phyloP scores from a whole-genome alignment of 352 stramenopile genomes.

The Phytophthora capsici region DNA sequence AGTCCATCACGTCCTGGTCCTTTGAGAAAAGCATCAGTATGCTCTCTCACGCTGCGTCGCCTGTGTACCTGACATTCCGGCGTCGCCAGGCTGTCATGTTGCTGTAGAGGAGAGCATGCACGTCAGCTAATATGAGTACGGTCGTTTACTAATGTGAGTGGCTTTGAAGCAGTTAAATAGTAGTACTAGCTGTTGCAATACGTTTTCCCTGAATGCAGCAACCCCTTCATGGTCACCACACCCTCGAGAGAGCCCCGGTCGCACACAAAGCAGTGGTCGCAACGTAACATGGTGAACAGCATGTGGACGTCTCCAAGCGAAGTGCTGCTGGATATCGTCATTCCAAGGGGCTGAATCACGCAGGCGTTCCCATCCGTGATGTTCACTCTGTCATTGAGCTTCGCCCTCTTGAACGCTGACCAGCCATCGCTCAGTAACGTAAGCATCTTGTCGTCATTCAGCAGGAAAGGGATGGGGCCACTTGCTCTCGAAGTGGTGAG shows the following conservation, averaged over 20 bases:
- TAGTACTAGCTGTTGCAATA: slow-evolving; percentile 26
- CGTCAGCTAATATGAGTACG: slow-evolving; percentile 20
- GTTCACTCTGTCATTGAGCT: slow-evolving; percentile 57
- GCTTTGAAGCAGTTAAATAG: background rate
- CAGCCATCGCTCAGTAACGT: slow-evolving; percentile 64
- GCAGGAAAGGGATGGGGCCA: slow-evolving; percentile 57
- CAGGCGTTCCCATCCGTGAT: slow-evolving; percentile 61
- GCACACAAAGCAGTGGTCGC: slow-evolving; percentile 84
- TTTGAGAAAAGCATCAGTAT: slow-evolving; percentile 90
- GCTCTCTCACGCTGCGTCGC: slow-evolving; percentile 77
- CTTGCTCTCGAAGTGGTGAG: background rate
- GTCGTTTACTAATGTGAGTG: slow-evolving; percentile 18
- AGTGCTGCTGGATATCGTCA: slow-evolving; percentile 77
- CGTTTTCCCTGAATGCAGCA: slow-evolving; percentile 55
- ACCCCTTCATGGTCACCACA: slow-evolving; percentile 73
- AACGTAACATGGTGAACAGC: slow-evolving; percentile 89
- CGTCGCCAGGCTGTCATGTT: slow-evolving; percentile 66
- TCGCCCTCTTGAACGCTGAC: slow-evolving; percentile 53
- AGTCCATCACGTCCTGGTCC: slow-evolving; percentile 83
- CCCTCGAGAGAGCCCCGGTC: slow-evolving; percentile 75
- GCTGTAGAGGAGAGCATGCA: slow-evolving; percentile 43
- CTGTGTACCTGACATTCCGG: slow-evolving; percentile 86
- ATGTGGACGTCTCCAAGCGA: slow-evolving; percentile 83
- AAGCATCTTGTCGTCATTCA: slow-evolving; percentile 83
- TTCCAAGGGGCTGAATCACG: slow-evolving; percentile 62